Conservation (phyloP, 768 basidiomycete genomes). For the Dioszegia crocea region DNA sequence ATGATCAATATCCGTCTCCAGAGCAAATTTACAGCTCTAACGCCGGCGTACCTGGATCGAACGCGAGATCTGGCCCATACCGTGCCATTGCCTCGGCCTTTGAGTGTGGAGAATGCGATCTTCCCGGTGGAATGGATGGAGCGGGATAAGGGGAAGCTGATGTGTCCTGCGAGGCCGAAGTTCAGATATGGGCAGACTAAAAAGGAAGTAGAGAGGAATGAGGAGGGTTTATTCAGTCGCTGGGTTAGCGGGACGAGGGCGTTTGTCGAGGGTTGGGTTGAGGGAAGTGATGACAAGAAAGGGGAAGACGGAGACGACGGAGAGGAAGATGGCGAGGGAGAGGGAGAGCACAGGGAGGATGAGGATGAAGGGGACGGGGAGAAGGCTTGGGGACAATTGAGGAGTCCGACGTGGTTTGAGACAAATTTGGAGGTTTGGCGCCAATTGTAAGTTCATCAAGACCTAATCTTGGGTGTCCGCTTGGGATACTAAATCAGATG, state of each 20-base stretch:
- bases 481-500: not conserved
- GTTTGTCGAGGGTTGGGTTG: conserved; percentile 55
- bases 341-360: conserved; percentile 54
- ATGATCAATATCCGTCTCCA: conserved; percentile 13
- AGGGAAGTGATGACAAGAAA: conserved; percentile 18
- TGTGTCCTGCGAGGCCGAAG: conserved; percentile 69
- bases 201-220: conserved; percentile 81
- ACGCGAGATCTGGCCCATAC: conserved; percentile 41
- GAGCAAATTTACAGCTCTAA: conserved; percentile 35
- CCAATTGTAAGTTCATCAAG: conserved; percentile 57
- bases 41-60: conserved; percentile 34
- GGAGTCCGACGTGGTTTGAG: conserved; percentile 89
- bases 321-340: conserved; percentile 4
- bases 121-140: conserved; percentile 23
- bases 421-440: conserved; percentile 98
- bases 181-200: conserved; percentile 85
- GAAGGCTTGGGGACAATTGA: conserved; percentile 14
- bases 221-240: conserved; percentile 73
- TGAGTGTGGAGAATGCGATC: conserved; percentile 20
- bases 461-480: not conserved
- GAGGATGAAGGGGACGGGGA: conserved; percentile 65
- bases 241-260: conserved; percentile 70
- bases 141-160: conserved; percentile 41
- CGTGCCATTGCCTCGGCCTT: conserved; percentile 32
- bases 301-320: conserved; percentile 78